Evolutionary conservation across 257 asterid species (phyloP), one percentile per base, ranked within the genome.

Genomic region (Solanum chiquidenum): DNA sequence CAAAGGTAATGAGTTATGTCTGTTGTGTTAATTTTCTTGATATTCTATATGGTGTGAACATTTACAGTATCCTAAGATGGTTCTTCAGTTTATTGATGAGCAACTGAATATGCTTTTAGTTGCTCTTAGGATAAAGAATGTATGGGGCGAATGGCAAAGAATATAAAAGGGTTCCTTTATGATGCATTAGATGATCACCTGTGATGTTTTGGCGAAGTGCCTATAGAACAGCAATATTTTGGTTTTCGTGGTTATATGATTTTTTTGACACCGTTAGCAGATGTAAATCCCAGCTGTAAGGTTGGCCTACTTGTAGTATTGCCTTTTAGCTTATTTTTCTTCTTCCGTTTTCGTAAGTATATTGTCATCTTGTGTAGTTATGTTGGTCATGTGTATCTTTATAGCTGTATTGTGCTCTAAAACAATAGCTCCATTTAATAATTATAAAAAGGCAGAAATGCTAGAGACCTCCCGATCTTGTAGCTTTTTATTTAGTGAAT

Each of bases 1-100:
- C 98, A 95, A 90, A 95, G 93, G 98, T 95, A 92, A 21, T 10
- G 5, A 23, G 84, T 87, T 40, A 74, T 33, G 42, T 74, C 29
- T 87, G 38, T 34, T 5, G 18, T 83, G 35, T 34, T 76, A 42
- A 77, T 9, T 25, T 55, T 86, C 31, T 55, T 4, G 62, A 33
- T 71, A 86, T 46, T 86, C 71, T 71, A 42, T 21, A 21, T 86
- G 37, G 23, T 73, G 25, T 49, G n/a, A 42, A 12, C 2, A 40
- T 12, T 40, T 76, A 42, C 33, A 37, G 83, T 77, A 42, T 42
- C 27, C 18, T 27, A 46, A 27, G 42, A 44, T 46, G 68, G n/a
- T 80, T 46, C 85, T 27, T 27, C 68, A 27, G 38, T 29, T 46
- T 80, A 29, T 46, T 8, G 85, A 80, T 80, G 38, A 80, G 68